A percentile compares a stretch with the other conserved stretches of the same genome.
Conservation (phyloP, 306 rosid species). For the Medicago truncatula region MtrunA17r5.0-ANR NC_053043.1:1839501-1840000, state of each 20-base stretch:
- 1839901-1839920: slow-evolving; percentile 78
- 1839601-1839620: slow-evolving; percentile 29
- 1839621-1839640: slow-evolving; percentile 1
- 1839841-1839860: slow-evolving; percentile 79
- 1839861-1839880: slow-evolving; percentile 75
- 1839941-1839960: slow-evolving; percentile 84
- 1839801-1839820: slow-evolving; percentile 97
- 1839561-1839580: slow-evolving; percentile 20
- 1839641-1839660: slow-evolving; percentile 35
- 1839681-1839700: slow-evolving; percentile 92
- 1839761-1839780: slow-evolving; percentile 77
- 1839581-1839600: slow-evolving; percentile 21
- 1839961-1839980: slow-evolving; percentile 99
- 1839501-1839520: slow-evolving; percentile 20
- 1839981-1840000: slow-evolving; percentile 98
- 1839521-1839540: not conserved
- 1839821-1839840: slow-evolving; percentile 82
- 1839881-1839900: slow-evolving; percentile 92
- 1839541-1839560: not conserved
- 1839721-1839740: slow-evolving; percentile 87
- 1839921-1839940: slow-evolving; percentile 92
- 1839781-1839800: slow-evolving; percentile 93
- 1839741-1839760: slow-evolving; percentile 80
- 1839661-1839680: not conserved
- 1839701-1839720: slow-evolving; percentile 91